Base-by-base conservation (phyloP, 2,329 filamentous ascomycete species). In the Penicillium sp. region DNA sequence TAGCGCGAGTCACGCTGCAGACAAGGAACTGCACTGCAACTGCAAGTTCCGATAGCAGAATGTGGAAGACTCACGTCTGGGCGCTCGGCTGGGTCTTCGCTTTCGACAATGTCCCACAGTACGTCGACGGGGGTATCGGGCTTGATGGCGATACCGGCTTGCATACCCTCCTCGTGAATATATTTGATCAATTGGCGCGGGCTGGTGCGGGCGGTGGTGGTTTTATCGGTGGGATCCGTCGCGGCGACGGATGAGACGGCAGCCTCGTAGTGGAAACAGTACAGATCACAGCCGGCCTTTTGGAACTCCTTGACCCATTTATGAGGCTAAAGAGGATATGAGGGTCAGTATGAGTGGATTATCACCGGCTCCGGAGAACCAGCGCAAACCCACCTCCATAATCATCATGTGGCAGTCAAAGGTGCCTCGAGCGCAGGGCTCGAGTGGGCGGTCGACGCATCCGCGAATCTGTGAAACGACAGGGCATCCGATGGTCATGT, bases 351-450 rank as follows among this genome's bases (percentile, higher is more conserved):
- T 11, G 12, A 4, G 25, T n/a, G 9, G 10, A 13, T 11, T n/a
- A 4, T 5, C 9, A 27, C 4, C 10, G 9, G 10, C 25, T 13
- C 9, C 12, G 25, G 9, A 5, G 25, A 27, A 4, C 9, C 9
- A 13, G 12, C 25, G 25, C 9, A 27, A 23, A 27, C 68, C 53
- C 74, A 90, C 86, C 83, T 98, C 90, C 57, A 87, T 81, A 61
- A 98, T 94, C 92, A 98, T 98, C 92, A 98, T 96, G 69, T 98
- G 92, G 75, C 92, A 98, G 68, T 98, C 92, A 64, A 98, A 98
- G 10, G 90, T 96, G 45, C 92, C 92, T 54, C 82, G 84, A 36
- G 85, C 88, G 51, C 83, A 73, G 22, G 75, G 75, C 35, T 75
- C 71, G 27, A 73, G 73, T 2, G 88, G 89, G 52, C 76, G 75